Conservation (phyloP, 352 stramenopile species). For the Pythium volutum region DNA sequence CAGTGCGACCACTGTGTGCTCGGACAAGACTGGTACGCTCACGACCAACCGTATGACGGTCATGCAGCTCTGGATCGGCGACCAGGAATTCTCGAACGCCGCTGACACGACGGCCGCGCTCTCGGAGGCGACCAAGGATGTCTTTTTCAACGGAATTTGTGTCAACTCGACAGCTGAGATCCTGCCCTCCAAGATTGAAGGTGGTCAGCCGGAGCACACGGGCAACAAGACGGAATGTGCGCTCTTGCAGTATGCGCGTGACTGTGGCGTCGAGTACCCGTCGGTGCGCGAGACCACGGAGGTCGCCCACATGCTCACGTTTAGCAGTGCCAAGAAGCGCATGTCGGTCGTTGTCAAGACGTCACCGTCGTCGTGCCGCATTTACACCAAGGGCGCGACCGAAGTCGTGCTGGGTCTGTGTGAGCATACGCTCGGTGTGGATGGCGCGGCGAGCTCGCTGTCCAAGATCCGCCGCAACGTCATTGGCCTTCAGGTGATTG, state of each 20-base stretch:
- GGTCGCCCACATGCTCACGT: constrained; percentile 76
- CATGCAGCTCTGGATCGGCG: constrained; percentile 82
- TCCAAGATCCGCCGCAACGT: constrained; percentile 21
- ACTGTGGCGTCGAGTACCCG: constrained; percentile 51
- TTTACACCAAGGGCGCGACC: constrained; percentile 75
- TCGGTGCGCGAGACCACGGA: constrained; percentile 47
- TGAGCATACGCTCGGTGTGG: constrained; percentile 57
- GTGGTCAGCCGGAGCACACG: constrained; percentile 38
- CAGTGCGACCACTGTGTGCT: constrained; percentile 96
- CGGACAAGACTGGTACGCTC: constrained; percentile 95
- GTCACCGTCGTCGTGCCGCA: constrained; percentile 42
- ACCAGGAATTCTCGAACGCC: constrained; percentile 36
- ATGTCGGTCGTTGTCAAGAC: constrained; percentile 42
- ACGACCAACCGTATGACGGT: constrained; percentile 98
- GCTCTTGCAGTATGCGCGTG: constrained; percentile 67
- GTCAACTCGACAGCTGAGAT: constrained; percentile 65
- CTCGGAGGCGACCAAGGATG: constrained; percentile 30
- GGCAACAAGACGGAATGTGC: constrained; percentile 86
- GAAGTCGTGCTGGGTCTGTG: constrained; percentile 77
- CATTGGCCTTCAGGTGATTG: constrained; percentile 76
- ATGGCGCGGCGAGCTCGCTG: constrained; percentile 59
- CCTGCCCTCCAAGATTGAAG: constrained; percentile 50
- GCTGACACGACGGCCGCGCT: constrained; percentile 48
- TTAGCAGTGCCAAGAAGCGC: constrained; percentile 52
- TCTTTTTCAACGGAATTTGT: constrained; percentile 47